Evolutionary conservation across 2,329 filamentous ascomycete genomes (phyloP).

Genomic region (Venturia aucupariae): DNA sequence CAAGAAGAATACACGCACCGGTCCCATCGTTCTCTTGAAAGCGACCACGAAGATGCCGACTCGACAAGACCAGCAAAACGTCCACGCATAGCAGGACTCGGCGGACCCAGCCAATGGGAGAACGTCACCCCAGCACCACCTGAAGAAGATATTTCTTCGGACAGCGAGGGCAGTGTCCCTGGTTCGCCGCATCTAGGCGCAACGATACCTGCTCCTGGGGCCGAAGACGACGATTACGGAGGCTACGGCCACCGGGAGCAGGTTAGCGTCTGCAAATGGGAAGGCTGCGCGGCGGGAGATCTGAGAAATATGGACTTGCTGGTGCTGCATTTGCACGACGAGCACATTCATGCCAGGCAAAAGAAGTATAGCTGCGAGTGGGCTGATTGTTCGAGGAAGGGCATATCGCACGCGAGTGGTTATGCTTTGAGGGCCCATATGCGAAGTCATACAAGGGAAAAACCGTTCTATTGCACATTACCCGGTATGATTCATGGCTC

Average conservation of each 20-base stretch:
- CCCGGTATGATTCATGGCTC: conserved; percentile 54
- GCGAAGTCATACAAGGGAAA: conserved; percentile 95
- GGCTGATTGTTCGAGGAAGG: conserved; percentile 80
- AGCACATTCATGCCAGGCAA: conserved; percentile 85
- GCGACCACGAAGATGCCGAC: conserved; percentile 26
- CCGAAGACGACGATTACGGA: conserved; percentile 34
- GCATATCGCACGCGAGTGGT: conserved; percentile 83
- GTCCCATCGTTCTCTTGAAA: conserved; percentile 40
- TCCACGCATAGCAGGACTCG: conserved; percentile 32
- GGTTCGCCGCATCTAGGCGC: conserved; percentile 37
- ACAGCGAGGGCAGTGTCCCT: conserved; percentile 72
- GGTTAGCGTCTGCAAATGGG: conserved; percentile 41
- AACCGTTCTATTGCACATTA: conserved; percentile 93
- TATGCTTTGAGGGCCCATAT: conserved; percentile 96
- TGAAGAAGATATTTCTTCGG: conserved; percentile 68
- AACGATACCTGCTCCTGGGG: conserved; percentile 7
- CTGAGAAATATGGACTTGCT: conserved; percentile 43
- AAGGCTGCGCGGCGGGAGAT: conserved; percentile 40
- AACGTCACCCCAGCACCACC: conserved; percentile 18
- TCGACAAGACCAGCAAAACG: conserved; percentile 31
- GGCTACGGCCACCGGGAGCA: conserved; percentile 28
- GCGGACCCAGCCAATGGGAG: conserved; percentile 24
- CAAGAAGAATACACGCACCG: conserved; percentile 29
- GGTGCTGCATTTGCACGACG: conserved; percentile 58
- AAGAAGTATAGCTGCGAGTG: conserved; percentile 99